These are phyloP conservation scores for Metschnikowia cerradonensis DNA, from an alignment of 805 yeast species.

Conservation along the genomic window DNA sequence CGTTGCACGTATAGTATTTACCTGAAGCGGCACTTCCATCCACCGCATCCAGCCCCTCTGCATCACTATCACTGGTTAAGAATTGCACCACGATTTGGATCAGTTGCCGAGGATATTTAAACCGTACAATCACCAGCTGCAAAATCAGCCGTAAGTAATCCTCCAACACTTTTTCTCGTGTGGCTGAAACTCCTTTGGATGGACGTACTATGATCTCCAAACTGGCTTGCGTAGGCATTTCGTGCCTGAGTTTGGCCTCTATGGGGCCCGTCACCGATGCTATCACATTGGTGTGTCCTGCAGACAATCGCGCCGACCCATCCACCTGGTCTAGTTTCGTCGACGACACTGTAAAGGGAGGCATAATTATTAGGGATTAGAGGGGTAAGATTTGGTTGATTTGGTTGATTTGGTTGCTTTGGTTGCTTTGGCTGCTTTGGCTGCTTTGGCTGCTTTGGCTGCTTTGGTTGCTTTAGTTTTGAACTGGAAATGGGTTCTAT, in stretches of 20 bases:
- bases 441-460: too few species aligned
- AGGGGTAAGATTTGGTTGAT: too few species aligned
- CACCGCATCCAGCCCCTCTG: conserved; percentile 10
- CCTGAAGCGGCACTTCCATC: conserved; percentile 19
- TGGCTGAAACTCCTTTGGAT: conserved; percentile 63
- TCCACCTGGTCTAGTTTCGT: conserved; percentile 55
- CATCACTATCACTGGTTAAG: conserved; percentile 26
- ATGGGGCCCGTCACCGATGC: conserved; percentile 89
- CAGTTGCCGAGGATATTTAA: conserved; percentile 71
- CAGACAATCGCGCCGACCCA: conserved; percentile 65
- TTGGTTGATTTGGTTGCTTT: too few species aligned
- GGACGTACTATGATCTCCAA: conserved; percentile 80
- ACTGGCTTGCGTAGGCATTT: conserved; percentile 71
- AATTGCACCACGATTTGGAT: conserved; percentile 43
- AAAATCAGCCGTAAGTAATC: conserved; percentile 63
- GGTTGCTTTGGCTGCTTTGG: too few species aligned
- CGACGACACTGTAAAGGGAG: conserved; percentile 22
- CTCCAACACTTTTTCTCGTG: conserved; percentile 75
- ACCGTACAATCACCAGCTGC: conserved; percentile 54
- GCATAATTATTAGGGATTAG: too few species aligned
- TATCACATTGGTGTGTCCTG: conserved; percentile 54
- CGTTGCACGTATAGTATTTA: conserved; percentile 38
- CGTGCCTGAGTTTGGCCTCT: conserved; percentile 79
- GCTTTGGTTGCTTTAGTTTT: not conserved
- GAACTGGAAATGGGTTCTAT: too few species aligned